Evolutionary conservation across 345 rosid species (phyloP).

Genomic region (Citrus unshiu): DNA sequence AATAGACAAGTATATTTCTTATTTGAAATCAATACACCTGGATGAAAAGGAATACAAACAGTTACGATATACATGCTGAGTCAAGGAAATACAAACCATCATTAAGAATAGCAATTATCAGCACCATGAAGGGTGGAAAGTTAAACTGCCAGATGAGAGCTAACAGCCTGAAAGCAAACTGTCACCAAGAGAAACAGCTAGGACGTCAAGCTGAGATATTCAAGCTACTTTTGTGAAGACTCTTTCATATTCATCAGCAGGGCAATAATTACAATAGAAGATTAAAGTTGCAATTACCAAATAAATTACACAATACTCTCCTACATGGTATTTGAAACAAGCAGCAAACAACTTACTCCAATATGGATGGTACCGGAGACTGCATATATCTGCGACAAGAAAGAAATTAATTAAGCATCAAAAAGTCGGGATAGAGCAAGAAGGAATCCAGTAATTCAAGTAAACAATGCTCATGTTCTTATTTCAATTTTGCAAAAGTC

Average conservation of each 20-base stretch:
- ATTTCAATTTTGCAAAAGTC: neutral
- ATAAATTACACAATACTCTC: neutral
- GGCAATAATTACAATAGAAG: neutral
- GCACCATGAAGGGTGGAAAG: constrained; percentile 67
- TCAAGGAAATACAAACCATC: constrained; percentile 35
- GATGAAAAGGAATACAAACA: too few relatives aligned
- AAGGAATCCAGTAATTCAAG: constrained; percentile 1
- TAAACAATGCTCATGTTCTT: neutral
- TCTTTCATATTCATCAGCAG: neutral
- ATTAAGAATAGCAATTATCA: constrained; percentile 56
- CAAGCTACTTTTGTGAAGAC: constrained; percentile 1
- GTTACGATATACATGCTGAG: too few relatives aligned
- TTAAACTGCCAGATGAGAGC: constrained; percentile 69
- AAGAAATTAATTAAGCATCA: neutral
- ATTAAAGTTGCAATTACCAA: neutral
- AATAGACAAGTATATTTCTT: neutral
- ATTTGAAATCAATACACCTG: too few relatives aligned
- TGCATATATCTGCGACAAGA: constrained; percentile 64
- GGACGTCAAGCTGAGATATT: neutral
- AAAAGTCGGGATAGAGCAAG: neutral
- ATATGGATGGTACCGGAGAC: constrained; percentile 86
- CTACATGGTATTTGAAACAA: neutral
- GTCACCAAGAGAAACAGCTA: constrained; percentile 12
- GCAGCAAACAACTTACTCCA: constrained; percentile 42
- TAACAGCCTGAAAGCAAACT: constrained; percentile 62